Percentiles rank a stretch among this genome's conserved stretches.
Evolutionary conservation across 1,284 basidiomycete species (phyloP).

Genomic region (Irpex sp.): DNA sequence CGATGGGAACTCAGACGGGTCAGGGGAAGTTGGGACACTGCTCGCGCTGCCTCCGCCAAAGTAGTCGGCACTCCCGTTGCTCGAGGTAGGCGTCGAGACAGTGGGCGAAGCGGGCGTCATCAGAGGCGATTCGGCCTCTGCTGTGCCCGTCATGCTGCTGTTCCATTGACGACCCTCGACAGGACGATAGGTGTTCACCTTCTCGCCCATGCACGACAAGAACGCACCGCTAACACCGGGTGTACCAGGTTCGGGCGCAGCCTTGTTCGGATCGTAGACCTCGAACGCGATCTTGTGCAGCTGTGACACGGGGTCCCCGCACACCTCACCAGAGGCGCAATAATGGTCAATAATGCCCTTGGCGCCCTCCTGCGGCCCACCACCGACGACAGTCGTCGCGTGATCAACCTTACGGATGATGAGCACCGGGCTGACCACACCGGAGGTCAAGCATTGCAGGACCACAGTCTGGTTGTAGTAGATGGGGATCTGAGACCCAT

Average conservation of each 20-base stretch:
- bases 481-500: slow-evolving; percentile 78
- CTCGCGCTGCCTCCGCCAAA: slow-evolving; percentile 47
- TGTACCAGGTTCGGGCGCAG: slow-evolving; percentile 64
- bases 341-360: slow-evolving; percentile 81
- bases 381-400: slow-evolving; percentile 86
- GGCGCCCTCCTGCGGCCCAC: slow-evolving; percentile 77
- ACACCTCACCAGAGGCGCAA: slow-evolving; percentile 80
- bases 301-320: slow-evolving; percentile 93
- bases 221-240: slow-evolving; percentile 76
- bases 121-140: slow-evolving; percentile 51
- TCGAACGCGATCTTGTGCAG: slow-evolving; percentile 94
- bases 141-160: slow-evolving; percentile 36
- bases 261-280: slow-evolving; percentile 71
- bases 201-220: slow-evolving; percentile 84
- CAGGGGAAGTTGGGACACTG: slow-evolving; percentile 67
- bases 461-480: slow-evolving; percentile 97
- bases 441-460: slow-evolving; percentile 90
- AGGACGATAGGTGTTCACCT: slow-evolving; percentile 78
- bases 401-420: slow-evolving; percentile 94
- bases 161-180: slow-evolving; percentile 72
- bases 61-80: slow-evolving; percentile 52
- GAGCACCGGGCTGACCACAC: slow-evolving; percentile 88
- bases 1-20: slow-evolving; percentile 64
- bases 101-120: slow-evolving; percentile 62
- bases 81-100: slow-evolving; percentile 58